phyloP scores from a whole-genome alignment of 305 asterid species.

The Plantago lanceolata region DNA sequence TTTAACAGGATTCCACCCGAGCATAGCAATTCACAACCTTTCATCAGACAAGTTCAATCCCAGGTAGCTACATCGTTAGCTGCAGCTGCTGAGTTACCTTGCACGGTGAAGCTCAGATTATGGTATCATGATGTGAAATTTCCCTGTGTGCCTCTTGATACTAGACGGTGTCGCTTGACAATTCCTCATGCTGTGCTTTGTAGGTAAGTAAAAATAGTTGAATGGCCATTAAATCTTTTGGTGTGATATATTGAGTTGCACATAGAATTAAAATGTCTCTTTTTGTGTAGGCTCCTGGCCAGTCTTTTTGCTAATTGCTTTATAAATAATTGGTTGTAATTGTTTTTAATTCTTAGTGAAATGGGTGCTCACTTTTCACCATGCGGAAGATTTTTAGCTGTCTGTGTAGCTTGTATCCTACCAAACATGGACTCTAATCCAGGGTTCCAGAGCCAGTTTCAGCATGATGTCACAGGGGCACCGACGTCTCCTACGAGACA shows the following conservation, averaged over 20 bases:
- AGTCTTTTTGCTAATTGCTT: too few relatives aligned
- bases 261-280: too few relatives aligned
- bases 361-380: slow-evolving; percentile 99
- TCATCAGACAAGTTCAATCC: slow-evolving; percentile 63
- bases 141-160: slow-evolving; percentile 70
- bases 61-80: slow-evolving; percentile 75
- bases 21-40: slow-evolving; percentile 48
- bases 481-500: slow-evolving; percentile 95
- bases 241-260: too few relatives aligned
- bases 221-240: too few relatives aligned
- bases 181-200: slow-evolving; percentile 58
- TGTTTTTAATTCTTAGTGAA: slow-evolving; percentile 43
- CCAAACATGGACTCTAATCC: slow-evolving; percentile 70
- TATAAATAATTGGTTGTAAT: not conserved
- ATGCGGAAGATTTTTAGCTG: slow-evolving; percentile 92
- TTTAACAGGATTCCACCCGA: slow-evolving; percentile 41
- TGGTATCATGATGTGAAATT: slow-evolving; percentile 82
- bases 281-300: too few relatives aligned
- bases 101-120: slow-evolving; percentile 89
- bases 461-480: slow-evolving; percentile 59
- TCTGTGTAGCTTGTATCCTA: slow-evolving; percentile 89
- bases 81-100: slow-evolving; percentile 90
- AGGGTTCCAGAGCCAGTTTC: slow-evolving; percentile 62
- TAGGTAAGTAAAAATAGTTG: slow-evolving; percentile 39
- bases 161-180: slow-evolving; percentile 60